Percentiles rank a stretch among this genome's conserved stretches.
Evolutionary conservation across 164 flowering plant genomes (phyloP).

Genomic region (Berberis thunbergii): DNA sequence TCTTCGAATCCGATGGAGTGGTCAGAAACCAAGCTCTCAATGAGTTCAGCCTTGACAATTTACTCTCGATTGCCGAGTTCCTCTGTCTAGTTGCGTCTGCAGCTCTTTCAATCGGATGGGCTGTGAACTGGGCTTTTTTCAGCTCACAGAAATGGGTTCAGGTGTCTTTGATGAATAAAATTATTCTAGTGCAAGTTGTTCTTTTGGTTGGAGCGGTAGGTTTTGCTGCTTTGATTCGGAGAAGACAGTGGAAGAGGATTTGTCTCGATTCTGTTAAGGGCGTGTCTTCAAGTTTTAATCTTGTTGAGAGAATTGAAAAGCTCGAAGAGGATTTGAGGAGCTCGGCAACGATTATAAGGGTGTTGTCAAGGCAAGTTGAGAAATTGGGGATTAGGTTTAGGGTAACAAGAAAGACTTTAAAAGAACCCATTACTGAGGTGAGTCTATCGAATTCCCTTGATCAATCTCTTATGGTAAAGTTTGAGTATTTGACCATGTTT

Average conservation of each 20-base stretch:
- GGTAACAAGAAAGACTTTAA: constrained; percentile 65
- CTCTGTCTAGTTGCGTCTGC: constrained; percentile 47
- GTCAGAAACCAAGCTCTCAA: constrained; percentile 3
- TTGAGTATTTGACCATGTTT: not conserved
- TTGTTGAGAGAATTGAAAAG: constrained; percentile 71
- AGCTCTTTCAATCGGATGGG: constrained; percentile 34
- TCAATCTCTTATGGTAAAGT: not conserved
- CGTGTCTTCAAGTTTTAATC: constrained; percentile 25
- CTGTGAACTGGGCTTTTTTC: constrained; percentile 27
- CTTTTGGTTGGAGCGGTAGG: constrained; percentile 43
- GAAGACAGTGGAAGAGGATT: constrained; percentile 71
- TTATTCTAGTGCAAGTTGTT: constrained; percentile 41
- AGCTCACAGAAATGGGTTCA: constrained; percentile 21
- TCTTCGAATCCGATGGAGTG: constrained; percentile 14
- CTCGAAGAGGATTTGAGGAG: constrained; percentile 77
- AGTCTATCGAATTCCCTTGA: not conserved
- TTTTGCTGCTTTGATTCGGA: constrained; percentile 52
- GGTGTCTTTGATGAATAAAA: constrained; percentile 26
- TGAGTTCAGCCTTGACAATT: constrained; percentile 29
- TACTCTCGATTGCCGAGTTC: constrained; percentile 48
- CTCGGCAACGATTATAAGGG: constrained; percentile 46
- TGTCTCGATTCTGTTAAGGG: constrained; percentile 18
- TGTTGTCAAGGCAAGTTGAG: constrained; percentile 85
- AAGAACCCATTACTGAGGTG: constrained; percentile 83
- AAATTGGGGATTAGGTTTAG: constrained; percentile 89